Base-by-base conservation (phyloP, 495 filamentous ascomycete species). In the Podospora pseudopauciseta region DNA sequence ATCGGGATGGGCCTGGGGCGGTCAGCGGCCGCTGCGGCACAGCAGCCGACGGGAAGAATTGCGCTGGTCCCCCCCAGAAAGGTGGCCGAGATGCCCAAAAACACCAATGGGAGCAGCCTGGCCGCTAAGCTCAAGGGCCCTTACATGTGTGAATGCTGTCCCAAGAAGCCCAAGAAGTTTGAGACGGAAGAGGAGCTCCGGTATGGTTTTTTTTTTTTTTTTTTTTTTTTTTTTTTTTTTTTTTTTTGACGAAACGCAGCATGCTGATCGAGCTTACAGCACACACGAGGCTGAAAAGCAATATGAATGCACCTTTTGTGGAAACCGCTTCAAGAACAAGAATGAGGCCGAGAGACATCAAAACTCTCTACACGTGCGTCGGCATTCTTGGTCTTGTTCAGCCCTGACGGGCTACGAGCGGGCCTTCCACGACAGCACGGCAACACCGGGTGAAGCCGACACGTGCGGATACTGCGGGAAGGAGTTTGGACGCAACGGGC, bases 121-220 rank as follows among this genome's bases (percentile, higher is more conserved):
- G 68, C 73, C 30, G 73, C 84, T 60, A 81, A 81, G 67, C 70
- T 83, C 23, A 81, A 82, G 60, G 82, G 80, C 11, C 82, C 89
- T 3, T 92, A 86, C 73, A 95, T 97, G 73, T 99, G 95, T 78
- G 92, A 97, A 72, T 99, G 95, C 77, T 99, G 95, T 81, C 95
- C 94, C 1, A 98, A 99, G 79, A 99, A 98, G 78, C 95, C 95
- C 1, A 97, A 97, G 76, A 97, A 97, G 73, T 99, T 99, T 73
- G 93, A 98, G 67, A 92, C 85, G 5, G 80, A 86, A 70, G 89
- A 93, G 58, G 94, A 97, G 66, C 82, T 98, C 60, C 90, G 87
- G 95, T 97, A 86, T 79, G 91, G 82, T n/a, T 26, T 20, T 27
- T 82, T 28, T 26, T n/a, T 27, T 5, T 32, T 19, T 63, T 3